phyloP scores from a whole-genome alignment of 345 rosid species.

The Linum lewisii region DNA sequence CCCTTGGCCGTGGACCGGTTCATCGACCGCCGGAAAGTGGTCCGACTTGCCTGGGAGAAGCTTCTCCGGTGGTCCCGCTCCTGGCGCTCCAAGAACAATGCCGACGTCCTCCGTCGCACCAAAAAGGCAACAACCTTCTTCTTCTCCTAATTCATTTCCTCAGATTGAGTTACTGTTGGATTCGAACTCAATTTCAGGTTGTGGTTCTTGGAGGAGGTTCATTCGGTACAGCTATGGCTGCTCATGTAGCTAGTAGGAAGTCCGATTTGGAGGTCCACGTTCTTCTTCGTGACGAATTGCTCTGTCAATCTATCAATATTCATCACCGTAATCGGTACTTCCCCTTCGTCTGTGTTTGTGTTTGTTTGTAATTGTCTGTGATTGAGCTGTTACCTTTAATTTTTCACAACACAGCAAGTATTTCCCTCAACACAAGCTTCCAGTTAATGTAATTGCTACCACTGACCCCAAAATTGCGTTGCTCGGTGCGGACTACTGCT shows the following conservation, averaged over 20 bases:
- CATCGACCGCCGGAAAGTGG: constrained; percentile 54
- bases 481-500: constrained; percentile 73
- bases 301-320: constrained; percentile 61
- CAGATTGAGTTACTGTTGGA: neutral
- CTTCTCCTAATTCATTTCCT: neutral
- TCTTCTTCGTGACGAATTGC: constrained; percentile 68
- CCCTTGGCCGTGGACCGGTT: constrained; percentile 19
- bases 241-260: constrained; percentile 73
- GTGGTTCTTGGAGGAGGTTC: constrained; percentile 98
- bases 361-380: constrained; percentile 2
- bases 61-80: constrained; percentile 87
- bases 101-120: constrained; percentile 71
- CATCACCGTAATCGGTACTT: constrained; percentile 47
- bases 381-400: neutral
- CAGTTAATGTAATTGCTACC: constrained; percentile 71
- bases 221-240: constrained; percentile 92
- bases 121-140: constrained; percentile 40
- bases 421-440: constrained; percentile 72
- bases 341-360: neutral
- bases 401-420: constrained; percentile 45
- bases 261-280: constrained; percentile 57
- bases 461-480: constrained; percentile 67
- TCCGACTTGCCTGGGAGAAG: constrained; percentile 83
- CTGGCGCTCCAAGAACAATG: constrained; percentile 61
- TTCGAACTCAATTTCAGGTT: constrained; percentile 30